Evolutionary conservation across 2,329 filamentous ascomycete genomes (phyloP).

Genomic region (Aspergillus carbonarius): DNA sequence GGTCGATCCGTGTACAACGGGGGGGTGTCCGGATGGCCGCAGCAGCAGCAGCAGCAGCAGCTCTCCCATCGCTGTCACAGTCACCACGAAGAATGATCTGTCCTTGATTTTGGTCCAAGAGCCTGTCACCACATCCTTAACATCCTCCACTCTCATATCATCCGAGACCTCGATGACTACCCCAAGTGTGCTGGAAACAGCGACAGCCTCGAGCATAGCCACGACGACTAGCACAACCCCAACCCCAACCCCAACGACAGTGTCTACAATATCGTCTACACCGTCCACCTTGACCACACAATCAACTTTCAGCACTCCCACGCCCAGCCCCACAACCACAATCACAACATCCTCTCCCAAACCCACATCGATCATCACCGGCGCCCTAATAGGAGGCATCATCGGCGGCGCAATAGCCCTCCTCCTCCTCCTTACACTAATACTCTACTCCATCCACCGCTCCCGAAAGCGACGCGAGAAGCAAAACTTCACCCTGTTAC

Average conservation of each 20-base stretch:
- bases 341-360: background rate
- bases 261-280: background rate
- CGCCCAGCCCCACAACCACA: background rate
- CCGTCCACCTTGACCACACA: background rate
- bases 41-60: background rate
- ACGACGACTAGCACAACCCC: background rate
- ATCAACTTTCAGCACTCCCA: background rate
- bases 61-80: background rate
- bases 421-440: slow-evolving; percentile 4
- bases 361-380: background rate
- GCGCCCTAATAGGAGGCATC: slow-evolving; percentile 4
- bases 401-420: slow-evolving; percentile 2
- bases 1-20: slow-evolving; percentile 30
- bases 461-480: slow-evolving; percentile 3
- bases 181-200: background rate
- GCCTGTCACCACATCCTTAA: background rate
- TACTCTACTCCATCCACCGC: slow-evolving; percentile 7
- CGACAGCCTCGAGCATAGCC: background rate
- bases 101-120: background rate
- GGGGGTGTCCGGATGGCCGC: slow-evolving; percentile 29
- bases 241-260: background rate
- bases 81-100: background rate
- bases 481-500: slow-evolving; percentile 10
- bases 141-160: background rate
- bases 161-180: background rate